Base-by-base conservation (phyloP, 2,329 filamentous ascomycete species). In the Triangularia verruculosa region DNA sequence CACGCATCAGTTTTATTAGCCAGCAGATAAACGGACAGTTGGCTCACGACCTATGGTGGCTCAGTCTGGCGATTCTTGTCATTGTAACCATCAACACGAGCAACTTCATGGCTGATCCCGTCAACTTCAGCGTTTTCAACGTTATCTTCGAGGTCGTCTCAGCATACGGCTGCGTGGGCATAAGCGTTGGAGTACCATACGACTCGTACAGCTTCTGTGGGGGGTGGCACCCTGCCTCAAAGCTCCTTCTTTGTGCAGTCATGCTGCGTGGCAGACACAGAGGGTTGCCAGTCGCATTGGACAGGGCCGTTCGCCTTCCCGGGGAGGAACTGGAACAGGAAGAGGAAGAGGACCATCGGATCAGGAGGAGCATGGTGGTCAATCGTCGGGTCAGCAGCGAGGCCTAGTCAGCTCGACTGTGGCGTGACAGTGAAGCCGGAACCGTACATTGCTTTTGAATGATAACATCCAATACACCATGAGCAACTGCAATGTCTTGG, bases 41-140 rank as follows among this genome's bases (percentile, higher is more conserved):
- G 2, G 83, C 84, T 8, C 86, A 89, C 71, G 86, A 89, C 69
- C 76, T 89, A 11, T 89, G 86, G 86, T 87, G 83, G 79, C 80
- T 89, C 7, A 47, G 39, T 47, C 11, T 47, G 39, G 85, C 85
- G 0, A 80, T 86, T 4, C 77, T 88, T n/a, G 75, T 85, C 25
- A 86, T 89, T 64, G 78, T 80, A 27, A 82, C 83, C 62, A 84
- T 86, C 56, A 86, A 89, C 71, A 83, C 82, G 1, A 74, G 76
- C 9, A 80, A 85, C 61, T 86, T 85, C 64, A 73, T 80, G 1
- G 71, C 74, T 17, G 80, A 86, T 62, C 84, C 84, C 0, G 74
- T 77, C n/a, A 81, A 71, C 34, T 86, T 80, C 71, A 82, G 81
- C 27, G 83, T 85, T 2, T 87, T 87, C 72, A 86, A 86, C 67